Evolutionary conservation across 768 basidiomycete species (phyloP).

Genomic region (Auricularia cornea): DNA sequence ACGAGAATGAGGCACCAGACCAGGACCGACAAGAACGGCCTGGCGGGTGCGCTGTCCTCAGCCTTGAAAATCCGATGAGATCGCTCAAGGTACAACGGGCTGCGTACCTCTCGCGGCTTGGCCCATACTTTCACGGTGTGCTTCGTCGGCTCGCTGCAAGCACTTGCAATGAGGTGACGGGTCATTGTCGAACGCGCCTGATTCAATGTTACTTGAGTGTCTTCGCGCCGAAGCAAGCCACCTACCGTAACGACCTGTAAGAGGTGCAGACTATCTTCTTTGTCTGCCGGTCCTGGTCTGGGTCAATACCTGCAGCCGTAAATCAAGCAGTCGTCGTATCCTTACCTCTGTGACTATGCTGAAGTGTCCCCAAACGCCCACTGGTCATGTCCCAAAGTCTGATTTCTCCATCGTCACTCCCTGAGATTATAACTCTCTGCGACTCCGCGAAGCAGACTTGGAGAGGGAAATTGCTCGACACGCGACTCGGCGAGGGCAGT

Average conservation of each 20-base stretch:
- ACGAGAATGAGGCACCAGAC: too few relatives aligned
- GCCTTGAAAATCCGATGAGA: too few relatives aligned
- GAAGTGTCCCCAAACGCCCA: background rate
- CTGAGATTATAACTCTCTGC: background rate
- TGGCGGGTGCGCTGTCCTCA: too few relatives aligned
- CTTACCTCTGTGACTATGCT: background rate
- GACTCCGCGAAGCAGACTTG: background rate
- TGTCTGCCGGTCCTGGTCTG: background rate
- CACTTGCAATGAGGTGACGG: background rate
- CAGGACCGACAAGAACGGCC: too few relatives aligned
- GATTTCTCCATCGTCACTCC: background rate
- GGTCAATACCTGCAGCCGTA: background rate
- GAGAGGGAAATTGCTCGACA: background rate
- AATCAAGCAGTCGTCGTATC: background rate
- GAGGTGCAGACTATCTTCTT: background rate
- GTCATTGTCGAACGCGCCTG: background rate
- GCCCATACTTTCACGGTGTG: background rate
- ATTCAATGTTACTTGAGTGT: background rate
- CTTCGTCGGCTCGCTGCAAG: background rate
- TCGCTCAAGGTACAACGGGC: too few relatives aligned
- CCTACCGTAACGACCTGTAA: background rate
- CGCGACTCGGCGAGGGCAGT: background rate
- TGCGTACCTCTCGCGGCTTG: background rate
- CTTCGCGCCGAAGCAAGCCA: background rate
- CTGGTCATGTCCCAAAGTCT: background rate